Evolutionary conservation across 106 monocot genomes (phyloP).

Genomic region (Iris macrosiphon): DNA sequence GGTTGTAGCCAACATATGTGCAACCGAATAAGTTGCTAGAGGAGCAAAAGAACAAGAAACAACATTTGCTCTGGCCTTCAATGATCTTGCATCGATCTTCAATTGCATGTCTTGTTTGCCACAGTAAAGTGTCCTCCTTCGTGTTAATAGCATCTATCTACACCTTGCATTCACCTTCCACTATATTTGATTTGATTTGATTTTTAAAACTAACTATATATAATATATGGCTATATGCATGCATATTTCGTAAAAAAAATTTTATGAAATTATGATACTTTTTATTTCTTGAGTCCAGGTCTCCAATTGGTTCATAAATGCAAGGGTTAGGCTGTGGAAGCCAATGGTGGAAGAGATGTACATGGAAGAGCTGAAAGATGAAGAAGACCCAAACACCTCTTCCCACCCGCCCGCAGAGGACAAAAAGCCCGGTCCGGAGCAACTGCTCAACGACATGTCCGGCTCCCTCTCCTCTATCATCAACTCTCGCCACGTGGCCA

Average conservation of each 20-base stretch:
- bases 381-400: neutral
- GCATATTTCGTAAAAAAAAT: neutral
- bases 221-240: too few species aligned
- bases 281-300: conserved; percentile 12
- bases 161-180: too few species aligned
- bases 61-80: too few species aligned
- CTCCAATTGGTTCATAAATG: conserved; percentile 44
- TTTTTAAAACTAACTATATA: too few species aligned
- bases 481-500: neutral
- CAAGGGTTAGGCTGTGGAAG: conserved; percentile 39
- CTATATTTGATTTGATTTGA: too few species aligned
- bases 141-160: too few species aligned
- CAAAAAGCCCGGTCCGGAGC: neutral
- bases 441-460: neutral
- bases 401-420: neutral
- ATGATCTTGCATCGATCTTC: too few species aligned
- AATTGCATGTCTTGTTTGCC: too few species aligned
- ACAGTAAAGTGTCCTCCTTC: too few species aligned
- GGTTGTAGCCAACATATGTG: too few species aligned
- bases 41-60: too few species aligned
- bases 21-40: too few species aligned
- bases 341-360: conserved; percentile 47
- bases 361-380: conserved; percentile 13
- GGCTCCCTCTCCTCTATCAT: neutral
- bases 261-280: neutral